Evolutionary conservation across 2,329 filamentous ascomycete genomes (phyloP).

Genomic region (Penicillium rolfsii): DNA sequence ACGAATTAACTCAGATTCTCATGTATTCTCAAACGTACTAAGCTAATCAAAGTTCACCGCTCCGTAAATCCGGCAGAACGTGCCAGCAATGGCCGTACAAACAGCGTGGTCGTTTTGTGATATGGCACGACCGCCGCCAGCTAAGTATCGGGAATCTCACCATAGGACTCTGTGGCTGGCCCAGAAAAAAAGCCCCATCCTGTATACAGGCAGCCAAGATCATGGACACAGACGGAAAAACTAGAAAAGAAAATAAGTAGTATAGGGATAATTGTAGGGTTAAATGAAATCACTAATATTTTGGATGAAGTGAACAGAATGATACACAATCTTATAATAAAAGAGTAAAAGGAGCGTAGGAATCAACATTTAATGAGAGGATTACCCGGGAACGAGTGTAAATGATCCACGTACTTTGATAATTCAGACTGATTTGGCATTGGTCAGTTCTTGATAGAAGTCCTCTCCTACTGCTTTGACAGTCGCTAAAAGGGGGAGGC

Average conservation of each 20-base stretch:
- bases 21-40: no score
- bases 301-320: neutral
- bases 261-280: neutral
- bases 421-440: neutral
- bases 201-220: neutral
- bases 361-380: neutral
- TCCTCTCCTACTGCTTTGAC: neutral
- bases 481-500: neutral
- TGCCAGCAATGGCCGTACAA: no score
- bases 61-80: no score
- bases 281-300: neutral
- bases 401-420: neutral
- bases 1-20: no score
- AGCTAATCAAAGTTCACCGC: no score
- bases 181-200: no score
- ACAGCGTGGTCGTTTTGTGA: no score
- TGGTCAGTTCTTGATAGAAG: neutral
- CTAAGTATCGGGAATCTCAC: no score
- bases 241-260: neutral
- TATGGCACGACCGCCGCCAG: no score
- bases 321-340: neutral
- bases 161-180: no score
- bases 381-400: neutral
- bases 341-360: neutral
- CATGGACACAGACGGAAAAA: neutral